A percentile compares a stretch with the other conserved stretches of the same genome.
Conservation (phyloP, 169 alveolate genomes). For the Babesia ovata region DNA sequence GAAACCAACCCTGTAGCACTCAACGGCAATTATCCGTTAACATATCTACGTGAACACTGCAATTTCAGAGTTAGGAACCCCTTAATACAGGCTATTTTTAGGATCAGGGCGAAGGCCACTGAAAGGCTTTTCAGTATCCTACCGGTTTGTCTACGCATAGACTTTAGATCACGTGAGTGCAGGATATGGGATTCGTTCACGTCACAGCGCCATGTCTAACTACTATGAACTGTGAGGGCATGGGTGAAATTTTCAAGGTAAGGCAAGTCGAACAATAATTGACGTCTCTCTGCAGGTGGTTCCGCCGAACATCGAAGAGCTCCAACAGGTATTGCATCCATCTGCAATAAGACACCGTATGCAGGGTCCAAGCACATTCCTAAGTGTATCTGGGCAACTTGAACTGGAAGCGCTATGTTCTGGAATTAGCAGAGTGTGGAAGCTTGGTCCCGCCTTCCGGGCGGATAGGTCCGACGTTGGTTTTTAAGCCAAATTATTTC, state of each 20-base stretch:
- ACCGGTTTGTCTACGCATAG: slow-evolving; percentile 77
- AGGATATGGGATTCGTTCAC: slow-evolving; percentile 87
- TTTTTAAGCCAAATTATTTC: background rate
- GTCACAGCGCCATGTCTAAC: slow-evolving; percentile 99
- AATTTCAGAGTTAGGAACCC: slow-evolving; percentile 78
- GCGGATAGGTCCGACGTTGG: slow-evolving; percentile 95
- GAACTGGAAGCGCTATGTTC: slow-evolving; percentile 93
- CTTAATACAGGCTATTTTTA: slow-evolving; percentile 83
- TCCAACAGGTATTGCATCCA: slow-evolving; percentile 7
- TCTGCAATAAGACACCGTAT: slow-evolving; percentile 3
- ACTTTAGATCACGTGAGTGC: slow-evolving; percentile 73
- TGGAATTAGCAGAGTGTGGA: slow-evolving; percentile 93
- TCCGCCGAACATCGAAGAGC: slow-evolving; percentile 1
- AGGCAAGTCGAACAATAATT: slow-evolving; percentile 51
- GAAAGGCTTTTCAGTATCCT: slow-evolving; percentile 81
- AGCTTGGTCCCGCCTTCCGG: slow-evolving; percentile 98
- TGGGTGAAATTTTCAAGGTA: slow-evolving; percentile 97
- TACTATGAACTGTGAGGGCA: slow-evolving; percentile 98
- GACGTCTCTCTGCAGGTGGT: slow-evolving; percentile 36
- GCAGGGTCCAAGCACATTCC: slow-evolving; percentile 87
- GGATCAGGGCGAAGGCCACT: slow-evolving; percentile 84
- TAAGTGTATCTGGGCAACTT: slow-evolving; percentile 98
- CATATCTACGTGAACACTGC: slow-evolving; percentile 70
- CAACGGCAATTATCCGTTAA: slow-evolving; percentile 69
- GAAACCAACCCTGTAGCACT: slow-evolving; percentile 72